Evolutionary conservation across 495 filamentous ascomycete species (phyloP), one percentile per base, ranked within the genome.

Genomic region (Lophium mytilinum): DNA sequence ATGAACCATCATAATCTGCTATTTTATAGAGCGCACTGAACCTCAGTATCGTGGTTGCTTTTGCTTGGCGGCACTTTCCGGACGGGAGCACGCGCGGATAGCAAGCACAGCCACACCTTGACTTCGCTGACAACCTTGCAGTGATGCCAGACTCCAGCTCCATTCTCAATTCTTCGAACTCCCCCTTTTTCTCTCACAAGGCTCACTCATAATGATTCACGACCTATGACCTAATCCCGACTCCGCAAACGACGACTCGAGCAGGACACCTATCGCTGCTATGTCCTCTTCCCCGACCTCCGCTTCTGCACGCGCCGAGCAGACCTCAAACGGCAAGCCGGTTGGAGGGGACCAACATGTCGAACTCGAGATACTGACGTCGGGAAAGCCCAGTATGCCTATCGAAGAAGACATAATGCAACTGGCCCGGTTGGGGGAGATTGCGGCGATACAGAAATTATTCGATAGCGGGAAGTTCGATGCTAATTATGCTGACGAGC

Each of bases 381-480:
- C 57, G 21, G 47, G 45, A 49, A 58, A 59, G 62, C 69, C 71
- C 15, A 74, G 72, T 43, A 72, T 83, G 35, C 81, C 83, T 4
- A 50, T 86, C 1, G 87, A 88, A 53, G 81, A 89, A 54, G 93
- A 97, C 75, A 85, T 98, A 51, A 95, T 98, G 90, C 92, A 96
- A 73, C 79, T 96, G 65, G 89, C 93, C 37, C 80, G 92, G 50
- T 68, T 93, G 56, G 93, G 93, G 33, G 92, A 98, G 66, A 80
- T 96, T 66, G 74, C 74, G 5, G 86, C 80, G 35, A 92, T 98
- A 78, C 87, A 94, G 73, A 90, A 83, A 74, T 76, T 98, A 24
- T 91, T 95, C 62, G 86, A 88, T 58, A 80, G 77, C 50, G 85
- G 87, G 62, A 93, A 88, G 53, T 88, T 80, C 70, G 83, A 86